Base-by-base conservation (phyloP, 176 grass and related monocot genomes). In the Cenchrus purpureus region DNA sequence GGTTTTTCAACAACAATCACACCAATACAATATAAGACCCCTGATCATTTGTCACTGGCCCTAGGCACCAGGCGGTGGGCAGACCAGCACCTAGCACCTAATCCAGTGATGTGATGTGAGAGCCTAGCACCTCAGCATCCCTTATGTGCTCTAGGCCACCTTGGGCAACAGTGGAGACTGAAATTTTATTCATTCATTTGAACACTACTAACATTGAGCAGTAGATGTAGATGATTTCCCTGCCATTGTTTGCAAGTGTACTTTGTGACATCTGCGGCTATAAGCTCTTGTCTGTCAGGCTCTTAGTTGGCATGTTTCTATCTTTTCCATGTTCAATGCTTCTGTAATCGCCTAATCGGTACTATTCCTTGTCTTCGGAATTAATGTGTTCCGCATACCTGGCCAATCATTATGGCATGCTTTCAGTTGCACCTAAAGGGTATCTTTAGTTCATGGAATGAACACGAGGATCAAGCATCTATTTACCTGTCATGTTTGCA, bases 391-490 rank as follows among this genome's bases (percentile, higher is more conserved):
- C 37, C 5, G 10, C 45, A 61, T 73, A 57, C 19, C 62, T 65
- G 10, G 34, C 25, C 58, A 86, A 79, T 72, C 58, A 32, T 43
- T 71, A 43, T 57, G 29, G 32, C 61, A 76, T 87, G 61, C 62
- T 58, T 68, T 77, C 45, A 72, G 64, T 50, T 65, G 56, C 78
- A 71, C 50, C 68, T 55, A 58, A 75, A 48, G 5, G 32, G 51
- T 15, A 68, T 46, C 11, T 81, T 76, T 42, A 68, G 15, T 66
- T 66, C 1, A 66, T 66, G 65, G 65, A 40, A 20, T 57, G 28
- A 10, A 55, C 73, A 74, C 0, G 14, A 19, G 28, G 54, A 16
- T 2, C 25, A 69, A 34, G 11, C 63, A 56, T 68, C 48, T 22
- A 52, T 77, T 71, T 50, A 40, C 79, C 73, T 57, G 57, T 6